Evolutionary conservation across 805 yeast genomes (phyloP), one percentile per base, ranked within the genome.

Genomic region (Scheffersomyces stipitis): DNA sequence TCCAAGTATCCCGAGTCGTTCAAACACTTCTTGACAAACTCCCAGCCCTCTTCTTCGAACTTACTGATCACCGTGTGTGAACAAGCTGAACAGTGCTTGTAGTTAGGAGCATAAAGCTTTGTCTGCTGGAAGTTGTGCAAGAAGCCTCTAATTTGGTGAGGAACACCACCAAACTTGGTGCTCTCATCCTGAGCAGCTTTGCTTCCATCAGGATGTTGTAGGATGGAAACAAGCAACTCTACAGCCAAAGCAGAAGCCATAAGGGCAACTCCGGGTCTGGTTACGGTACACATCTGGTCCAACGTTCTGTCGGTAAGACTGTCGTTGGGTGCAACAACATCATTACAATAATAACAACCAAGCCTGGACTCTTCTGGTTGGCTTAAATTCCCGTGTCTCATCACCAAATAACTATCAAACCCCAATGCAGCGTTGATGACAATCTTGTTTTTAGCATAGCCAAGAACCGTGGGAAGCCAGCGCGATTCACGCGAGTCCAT

Each of bases 261-360:
- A 50, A 85, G 65, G 0, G 99, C 96, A 1, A 85, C 90, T 0
- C 99, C 99, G 0, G 99, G 98, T 28, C 99, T 71, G 0, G 99
- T 93, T 1, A 93, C 99, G 0, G 99, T 93, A 55, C 99, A 93
- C 97, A 93, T 93, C 60, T 93, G 98, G 62, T 93, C 99, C 38
- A 93, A 66, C 0, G 97, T 86, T 34, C 96, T 71, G 52, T 89
- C 95, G 0, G 86, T 73, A n/a, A 87, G 63, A 40, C 95, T 83
- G 56, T 93, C 96, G 2, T 80, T 69, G 0, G 99, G 99, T 0
- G 97, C 98, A 35, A 88, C 88, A 6, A 93, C 90, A 56, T 93
- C 99, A 56, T 88, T 87, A 61, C 99, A 93, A 60, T 84, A 93
- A 62, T 93, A 93, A 59, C 99, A 93, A 0, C 99, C 99, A 29